phyloP scores from a whole-genome alignment of 306 rosid genomes.

The Gynostemma pentaphyllum region DNA sequence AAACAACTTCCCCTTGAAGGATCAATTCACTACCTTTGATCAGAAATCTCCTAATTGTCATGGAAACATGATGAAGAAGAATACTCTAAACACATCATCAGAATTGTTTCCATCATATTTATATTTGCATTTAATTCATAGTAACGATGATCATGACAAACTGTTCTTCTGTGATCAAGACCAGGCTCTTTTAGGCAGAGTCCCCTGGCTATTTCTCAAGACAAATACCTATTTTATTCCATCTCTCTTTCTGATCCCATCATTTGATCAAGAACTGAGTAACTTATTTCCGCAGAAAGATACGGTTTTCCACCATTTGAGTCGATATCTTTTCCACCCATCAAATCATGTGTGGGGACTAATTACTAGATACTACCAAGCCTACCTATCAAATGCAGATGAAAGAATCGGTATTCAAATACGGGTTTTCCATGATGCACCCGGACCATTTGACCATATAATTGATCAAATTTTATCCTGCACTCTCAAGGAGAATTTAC shows the following conservation, averaged over 20 bases:
- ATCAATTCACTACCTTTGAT: conserved; percentile 22
- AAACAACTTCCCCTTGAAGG: conserved; percentile 34
- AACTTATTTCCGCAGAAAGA: conserved; percentile 54
- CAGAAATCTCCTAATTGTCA: conserved; percentile 38
- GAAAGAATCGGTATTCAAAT: conserved; percentile 63
- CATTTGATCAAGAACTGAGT: conserved; percentile 45
- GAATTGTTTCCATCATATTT: conserved; percentile 22
- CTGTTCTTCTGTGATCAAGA: conserved; percentile 70
- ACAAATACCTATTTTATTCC: conserved; percentile 63
- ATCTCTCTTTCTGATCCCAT: conserved; percentile 52
- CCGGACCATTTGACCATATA: conserved; percentile 53
- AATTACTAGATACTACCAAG: conserved; percentile 44
- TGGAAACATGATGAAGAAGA: conserved; percentile 45
- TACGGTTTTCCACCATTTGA: conserved; percentile 54
- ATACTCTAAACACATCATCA: conserved; percentile 5
- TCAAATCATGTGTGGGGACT: conserved; percentile 64
- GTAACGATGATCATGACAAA: conserved; percentile 58
- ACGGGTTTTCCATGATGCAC: conserved; percentile 40
- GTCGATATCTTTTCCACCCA: conserved; percentile 63
- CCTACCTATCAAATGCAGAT: conserved; percentile 44
- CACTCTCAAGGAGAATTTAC: conserved; percentile 30
- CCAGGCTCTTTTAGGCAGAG: conserved; percentile 33
- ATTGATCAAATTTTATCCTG: conserved; percentile 54
- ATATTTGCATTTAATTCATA: conserved; percentile 57
- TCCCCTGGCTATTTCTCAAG: conserved; percentile 53